Evolutionary conservation across 352 stramenopile species (phyloP).

Genomic region (Pythium insidiosum): DNA sequence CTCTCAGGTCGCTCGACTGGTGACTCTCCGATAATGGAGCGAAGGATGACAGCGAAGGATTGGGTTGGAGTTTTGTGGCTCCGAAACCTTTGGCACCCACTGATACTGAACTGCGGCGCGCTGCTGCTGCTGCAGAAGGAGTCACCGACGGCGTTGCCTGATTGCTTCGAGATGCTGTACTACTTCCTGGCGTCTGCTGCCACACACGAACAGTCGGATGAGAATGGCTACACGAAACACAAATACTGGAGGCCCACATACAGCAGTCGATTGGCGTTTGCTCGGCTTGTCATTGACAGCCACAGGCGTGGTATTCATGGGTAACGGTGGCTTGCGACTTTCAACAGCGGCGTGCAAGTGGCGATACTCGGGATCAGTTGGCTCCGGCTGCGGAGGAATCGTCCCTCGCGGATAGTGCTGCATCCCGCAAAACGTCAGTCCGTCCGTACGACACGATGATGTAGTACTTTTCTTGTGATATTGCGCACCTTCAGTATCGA

Average conservation of each 20-base stretch:
- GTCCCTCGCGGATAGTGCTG: slow-evolving; percentile 21
- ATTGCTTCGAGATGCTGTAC: too few species aligned
- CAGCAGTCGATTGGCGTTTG: too few species aligned
- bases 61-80: too few species aligned
- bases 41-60: too few species aligned
- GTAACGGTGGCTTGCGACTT: slow-evolving; percentile 10
- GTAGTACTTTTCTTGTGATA: neutral
- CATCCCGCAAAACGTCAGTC: neutral
- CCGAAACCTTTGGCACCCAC: too few species aligned
- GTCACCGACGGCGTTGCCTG: too few species aligned
- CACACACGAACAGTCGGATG: neutral
- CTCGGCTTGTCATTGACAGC: slow-evolving; percentile 9
- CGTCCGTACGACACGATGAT: neutral
- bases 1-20: slow-evolving; percentile 36
- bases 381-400: slow-evolving; percentile 28
- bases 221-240: too few species aligned
- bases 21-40: neutral
- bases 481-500: slow-evolving; percentile 4
- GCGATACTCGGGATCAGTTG: slow-evolving; percentile 45
- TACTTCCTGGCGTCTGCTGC: neutral
- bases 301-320: too few species aligned
- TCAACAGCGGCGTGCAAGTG: slow-evolving; percentile 23
- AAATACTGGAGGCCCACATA: too few species aligned
- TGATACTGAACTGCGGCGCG: too few species aligned
- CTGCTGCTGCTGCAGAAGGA: too few species aligned